These are phyloP conservation scores for Aureoboletus auriporus DNA, from an alignment of 768 basidiomycete species.

Conservation along the genomic window DNA sequence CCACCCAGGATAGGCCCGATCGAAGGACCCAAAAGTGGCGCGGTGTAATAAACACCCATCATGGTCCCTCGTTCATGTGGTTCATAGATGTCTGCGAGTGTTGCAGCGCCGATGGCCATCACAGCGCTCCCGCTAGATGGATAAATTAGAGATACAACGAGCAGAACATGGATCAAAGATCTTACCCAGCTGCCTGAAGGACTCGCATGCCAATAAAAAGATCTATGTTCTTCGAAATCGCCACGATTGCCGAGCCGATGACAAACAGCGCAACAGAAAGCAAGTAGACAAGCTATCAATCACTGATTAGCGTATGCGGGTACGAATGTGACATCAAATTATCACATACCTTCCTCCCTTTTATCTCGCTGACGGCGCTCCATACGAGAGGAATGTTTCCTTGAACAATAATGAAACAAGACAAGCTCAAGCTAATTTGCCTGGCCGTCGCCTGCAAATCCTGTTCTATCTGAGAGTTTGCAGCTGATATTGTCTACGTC, in stretches of 20 bases:
- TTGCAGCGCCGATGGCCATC: conserved; percentile 62
- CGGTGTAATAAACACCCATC: conserved; percentile 80
- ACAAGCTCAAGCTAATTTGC: conserved; percentile 66
- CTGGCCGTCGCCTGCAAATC: conserved; percentile 58
- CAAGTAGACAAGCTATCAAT: conserved; percentile 49
- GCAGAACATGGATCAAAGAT: not conserved
- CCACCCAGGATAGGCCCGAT: conserved; percentile 73
- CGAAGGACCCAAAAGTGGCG: conserved; percentile 71
- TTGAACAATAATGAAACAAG: conserved; percentile 69
- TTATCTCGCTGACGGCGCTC: conserved; percentile 44
- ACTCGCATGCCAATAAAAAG: conserved; percentile 64
- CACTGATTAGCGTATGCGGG: not conserved
- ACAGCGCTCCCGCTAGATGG: conserved; percentile 56
- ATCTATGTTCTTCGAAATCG: conserved; percentile 50
- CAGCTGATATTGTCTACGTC: conserved; percentile 40
- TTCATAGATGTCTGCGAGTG: conserved; percentile 77
- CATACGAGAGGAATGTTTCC: conserved; percentile 44
- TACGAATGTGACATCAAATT: not conserved
- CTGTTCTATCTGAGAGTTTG: conserved; percentile 61
- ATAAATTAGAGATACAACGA: not conserved
- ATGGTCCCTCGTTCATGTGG: conserved; percentile 69
- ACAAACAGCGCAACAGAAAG: conserved; percentile 49
- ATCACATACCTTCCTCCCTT: conserved; percentile 60
- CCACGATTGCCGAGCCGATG: conserved; percentile 55
- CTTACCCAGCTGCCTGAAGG: conserved; percentile 62